phyloP scores from a whole-genome alignment of 805 yeast species.

The Nakazawaea pomicola region DNA sequence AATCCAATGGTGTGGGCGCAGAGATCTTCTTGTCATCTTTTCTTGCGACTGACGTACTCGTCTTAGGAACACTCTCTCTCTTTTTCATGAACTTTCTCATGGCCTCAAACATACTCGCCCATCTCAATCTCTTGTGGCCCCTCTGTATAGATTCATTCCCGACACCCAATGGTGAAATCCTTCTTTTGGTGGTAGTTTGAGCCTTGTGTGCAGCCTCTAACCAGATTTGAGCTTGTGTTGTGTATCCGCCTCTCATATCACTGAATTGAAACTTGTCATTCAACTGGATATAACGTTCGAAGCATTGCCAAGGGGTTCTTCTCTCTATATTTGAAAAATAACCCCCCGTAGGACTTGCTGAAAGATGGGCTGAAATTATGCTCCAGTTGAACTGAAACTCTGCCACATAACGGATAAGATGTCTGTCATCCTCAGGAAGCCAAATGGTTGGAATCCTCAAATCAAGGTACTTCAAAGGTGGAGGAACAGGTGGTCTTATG shows the following conservation, averaged over 20 bases:
- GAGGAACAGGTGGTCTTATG: constrained; percentile 89
- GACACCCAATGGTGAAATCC: constrained; percentile 91
- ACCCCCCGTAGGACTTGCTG: constrained; percentile 58
- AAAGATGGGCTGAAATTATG: constrained; percentile 75
- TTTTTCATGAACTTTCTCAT: constrained; percentile 86
- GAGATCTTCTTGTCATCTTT: constrained; percentile 36
- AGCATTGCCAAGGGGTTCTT: constrained; percentile 98
- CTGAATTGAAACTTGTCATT: constrained; percentile 82
- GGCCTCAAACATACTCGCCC: constrained; percentile 98
- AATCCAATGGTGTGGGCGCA: constrained; percentile 78
- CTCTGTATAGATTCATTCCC: constrained; percentile 88
- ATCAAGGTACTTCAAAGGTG: constrained; percentile 73
- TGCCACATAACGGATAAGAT: constrained; percentile 72
- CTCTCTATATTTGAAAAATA: constrained; percentile 88
- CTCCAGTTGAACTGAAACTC: constrained; percentile 93
- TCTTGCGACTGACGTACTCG: constrained; percentile 36
- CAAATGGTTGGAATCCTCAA: constrained; percentile 89
- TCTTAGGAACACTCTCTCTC: constrained; percentile 71
- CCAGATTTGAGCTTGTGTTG: constrained; percentile 86
- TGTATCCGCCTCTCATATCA: constrained; percentile 84
- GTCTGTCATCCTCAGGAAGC: constrained; percentile 91
- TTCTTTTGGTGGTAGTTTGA: constrained; percentile 80
- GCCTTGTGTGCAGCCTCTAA: constrained; percentile 85
- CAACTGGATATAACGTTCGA: constrained; percentile 90
- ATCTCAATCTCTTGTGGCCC: constrained; percentile 84